These are phyloP conservation scores for Euphrasia arctica DNA, from an alignment of 305 asterid genomes.

Conservation along the genomic window DNA sequence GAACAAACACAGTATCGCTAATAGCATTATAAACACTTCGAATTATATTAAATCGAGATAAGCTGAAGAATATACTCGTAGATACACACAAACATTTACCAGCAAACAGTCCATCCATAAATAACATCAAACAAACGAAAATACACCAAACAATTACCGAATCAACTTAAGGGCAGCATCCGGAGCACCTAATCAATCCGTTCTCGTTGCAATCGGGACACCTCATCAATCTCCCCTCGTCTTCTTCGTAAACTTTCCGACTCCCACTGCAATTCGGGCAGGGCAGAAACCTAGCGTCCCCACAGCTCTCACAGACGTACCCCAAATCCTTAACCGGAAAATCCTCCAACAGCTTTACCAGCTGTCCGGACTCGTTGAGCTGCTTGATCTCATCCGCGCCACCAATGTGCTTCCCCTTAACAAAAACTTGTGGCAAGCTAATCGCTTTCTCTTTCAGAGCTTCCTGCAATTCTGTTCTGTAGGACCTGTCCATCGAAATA, in stretches of 20 bases:
- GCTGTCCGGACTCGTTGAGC: conserved; percentile 75
- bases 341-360: conserved; percentile 64
- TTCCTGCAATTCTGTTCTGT: conserved; percentile 66
- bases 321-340: conserved; percentile 54
- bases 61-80: conserved; percentile 21
- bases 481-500: conserved; percentile 84
- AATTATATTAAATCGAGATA: conserved; percentile 21
- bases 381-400: conserved; percentile 81
- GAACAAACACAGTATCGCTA: background rate
- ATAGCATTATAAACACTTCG: conserved; percentile 28
- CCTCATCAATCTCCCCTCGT: conserved; percentile 54
- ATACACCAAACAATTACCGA: conserved; percentile 18
- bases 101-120: conserved; percentile 28
- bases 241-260: conserved; percentile 67
- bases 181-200: conserved; percentile 75
- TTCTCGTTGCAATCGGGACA: conserved; percentile 84
- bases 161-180: conserved; percentile 54
- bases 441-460: conserved; percentile 48
- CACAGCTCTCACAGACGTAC: conserved; percentile 73
- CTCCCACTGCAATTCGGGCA: conserved; percentile 88
- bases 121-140: conserved; percentile 19
- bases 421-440: conserved; percentile 76
- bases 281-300: conserved; percentile 84
- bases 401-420: conserved; percentile 71
- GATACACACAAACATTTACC: conserved; percentile 21